Evolutionary conservation across 305 asterid species (phyloP), one percentile per base, ranked within the genome.

Genomic region (Fraxinus angustifolia): DNA sequence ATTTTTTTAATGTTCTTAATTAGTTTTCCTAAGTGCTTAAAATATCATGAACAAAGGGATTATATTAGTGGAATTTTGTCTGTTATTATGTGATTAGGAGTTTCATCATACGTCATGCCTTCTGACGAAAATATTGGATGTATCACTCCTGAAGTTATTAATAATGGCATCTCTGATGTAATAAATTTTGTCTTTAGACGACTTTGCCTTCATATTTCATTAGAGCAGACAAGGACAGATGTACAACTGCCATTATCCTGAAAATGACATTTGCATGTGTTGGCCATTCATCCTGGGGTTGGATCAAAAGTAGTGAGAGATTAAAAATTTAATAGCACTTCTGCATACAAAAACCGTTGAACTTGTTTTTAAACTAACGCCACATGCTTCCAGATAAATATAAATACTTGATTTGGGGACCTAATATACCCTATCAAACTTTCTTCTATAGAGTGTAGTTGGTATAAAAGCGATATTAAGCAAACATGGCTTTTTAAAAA

Each of bases 131-230:
- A 33, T 76, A 11, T 35, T 19, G 77, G 79, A 28, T 19, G 26
- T 40, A 31, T 30, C 14, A 23, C 62, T 82, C 67, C 38, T 16
- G 21, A 62, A 36, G 62, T 56, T 42, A 72, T 3, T 71, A 78
- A 12, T 36, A 77, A 80, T 70, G 72, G 71, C 21, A 42, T 76
- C 77, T 50, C 34, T 40, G 36, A 60, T 82, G 42, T 72, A 26
- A 56, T 26, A 65, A 26, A 10, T 65, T 60, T 60, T 36, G 23
- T 65, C 34, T 71, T 74, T 78, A 82, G 82, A 40, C 5, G 35
- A 68, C 8, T 10, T 53, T 16, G 36, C 28, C 8, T 77, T 62
- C 33, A 56, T 31, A 34, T 8, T n/a, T 75, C 1, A 19, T 76
- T 21, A 53, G 65, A 42, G n/a, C 33, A 65, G 48, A 16, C 30